phyloP scores from a whole-genome alignment of 179 eudicot species.

The Pouteria campechiana region DNA sequence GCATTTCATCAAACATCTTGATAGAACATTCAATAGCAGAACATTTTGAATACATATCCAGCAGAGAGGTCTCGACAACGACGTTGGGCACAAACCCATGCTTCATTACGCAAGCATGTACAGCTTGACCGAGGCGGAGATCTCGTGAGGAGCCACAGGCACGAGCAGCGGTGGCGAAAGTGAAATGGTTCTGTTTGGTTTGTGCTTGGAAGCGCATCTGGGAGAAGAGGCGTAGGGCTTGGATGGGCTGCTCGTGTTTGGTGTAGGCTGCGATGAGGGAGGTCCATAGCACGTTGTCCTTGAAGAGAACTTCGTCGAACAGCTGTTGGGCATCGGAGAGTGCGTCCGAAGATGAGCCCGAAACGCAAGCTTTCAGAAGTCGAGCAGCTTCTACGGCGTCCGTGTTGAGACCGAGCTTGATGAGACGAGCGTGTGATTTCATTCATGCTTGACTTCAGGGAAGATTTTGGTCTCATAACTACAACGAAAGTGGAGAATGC shows the following conservation, averaged over 20 bases:
- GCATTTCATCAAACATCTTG: conserved; percentile 23
- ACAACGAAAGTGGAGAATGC: too few relatives aligned
- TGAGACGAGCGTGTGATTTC: conserved; percentile 30
- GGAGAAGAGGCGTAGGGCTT: conserved; percentile 19
- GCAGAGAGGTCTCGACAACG: conserved; percentile 20
- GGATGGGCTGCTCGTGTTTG: conserved; percentile 5
- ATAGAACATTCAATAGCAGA: conserved; percentile 3
- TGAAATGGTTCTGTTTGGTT: conserved; percentile 7
- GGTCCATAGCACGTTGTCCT: conserved; percentile 31
- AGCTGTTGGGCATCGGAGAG: conserved; percentile 12
- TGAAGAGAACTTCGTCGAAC: conserved; percentile 39
- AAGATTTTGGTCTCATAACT: background rate
- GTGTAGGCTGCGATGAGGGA: conserved; percentile 32
- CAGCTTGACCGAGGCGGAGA: conserved; percentile 6
- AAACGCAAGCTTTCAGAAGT: conserved; percentile 14
- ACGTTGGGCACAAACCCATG: conserved; percentile 11
- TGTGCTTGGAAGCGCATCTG: conserved; percentile 3
- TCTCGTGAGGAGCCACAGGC: conserved; percentile 12
- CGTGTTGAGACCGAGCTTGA: conserved; percentile 30
- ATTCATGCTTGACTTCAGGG: too few relatives aligned
- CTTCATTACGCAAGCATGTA: conserved; percentile 21
- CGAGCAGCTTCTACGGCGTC: conserved; percentile 40
- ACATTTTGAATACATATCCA: conserved; percentile 25
- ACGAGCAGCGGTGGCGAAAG: conserved; percentile 10
- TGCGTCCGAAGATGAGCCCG: conserved; percentile 11